Conservation (phyloP, 768 basidiomycete genomes). For the Lactarius sp. region DNA sequence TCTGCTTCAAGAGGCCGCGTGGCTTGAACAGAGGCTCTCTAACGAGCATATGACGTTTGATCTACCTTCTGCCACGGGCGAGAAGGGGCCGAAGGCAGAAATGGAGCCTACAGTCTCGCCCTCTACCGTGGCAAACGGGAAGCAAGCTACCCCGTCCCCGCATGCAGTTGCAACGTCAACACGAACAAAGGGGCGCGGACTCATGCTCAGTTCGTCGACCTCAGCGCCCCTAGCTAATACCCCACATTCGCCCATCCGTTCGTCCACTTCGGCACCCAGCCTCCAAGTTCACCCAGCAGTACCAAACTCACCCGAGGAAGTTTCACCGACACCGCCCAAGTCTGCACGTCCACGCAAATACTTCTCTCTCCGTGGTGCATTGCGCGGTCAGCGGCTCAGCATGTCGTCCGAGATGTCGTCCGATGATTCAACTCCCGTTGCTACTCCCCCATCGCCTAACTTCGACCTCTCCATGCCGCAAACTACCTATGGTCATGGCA, state of each 20-base stretch:
- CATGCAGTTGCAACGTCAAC: conserved; percentile 18
- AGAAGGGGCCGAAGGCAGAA: conserved; percentile 12
- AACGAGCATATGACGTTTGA: conserved; percentile 37
- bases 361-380: conserved; percentile 40
- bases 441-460: conserved; percentile 49
- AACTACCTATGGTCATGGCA: conserved; percentile 17
- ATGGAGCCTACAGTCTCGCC: neutral
- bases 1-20: conserved; percentile 53
- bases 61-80: neutral
- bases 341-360: conserved; percentile 30
- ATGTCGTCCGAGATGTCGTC: conserved; percentile 59
- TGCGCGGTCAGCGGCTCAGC: conserved; percentile 49
- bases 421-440: conserved; percentile 59
- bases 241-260: conserved; percentile 11
- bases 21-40: conserved; percentile 50
- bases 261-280: conserved; percentile 19
- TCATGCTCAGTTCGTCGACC: conserved; percentile 8
- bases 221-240: neutral
- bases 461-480: conserved; percentile 26
- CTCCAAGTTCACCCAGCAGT: conserved; percentile 27
- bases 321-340: conserved; percentile 45
- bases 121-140: neutral
- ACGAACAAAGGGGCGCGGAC: conserved; percentile 17
- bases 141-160: neutral
- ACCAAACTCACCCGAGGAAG: conserved; percentile 31